Evolutionary conservation across 495 filamentous ascomycete genomes (phyloP).

Genomic region (Emericellopsis terricola): DNA sequence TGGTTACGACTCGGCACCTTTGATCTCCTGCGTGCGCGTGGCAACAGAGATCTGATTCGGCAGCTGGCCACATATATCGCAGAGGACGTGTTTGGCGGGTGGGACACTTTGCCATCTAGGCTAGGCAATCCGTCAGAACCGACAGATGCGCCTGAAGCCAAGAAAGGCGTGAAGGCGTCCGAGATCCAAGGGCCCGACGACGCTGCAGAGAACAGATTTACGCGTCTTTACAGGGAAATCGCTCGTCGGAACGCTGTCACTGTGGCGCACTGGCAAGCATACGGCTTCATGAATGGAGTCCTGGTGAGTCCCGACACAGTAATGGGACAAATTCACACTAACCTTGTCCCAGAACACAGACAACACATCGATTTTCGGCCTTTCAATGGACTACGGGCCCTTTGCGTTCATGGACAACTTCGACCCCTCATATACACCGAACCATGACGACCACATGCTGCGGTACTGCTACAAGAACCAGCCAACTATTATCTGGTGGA

Average conservation of each 20-base stretch:
- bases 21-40: constrained; percentile 64
- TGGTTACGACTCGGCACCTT: constrained; percentile 95
- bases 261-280: constrained; percentile 89
- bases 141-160: constrained; percentile 14
- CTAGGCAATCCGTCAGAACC: constrained; percentile 26
- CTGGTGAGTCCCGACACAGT: constrained; percentile 15
- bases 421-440: constrained; percentile 85
- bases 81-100: constrained; percentile 71
- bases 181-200: constrained; percentile 43
- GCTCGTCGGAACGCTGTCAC: constrained; percentile 71
- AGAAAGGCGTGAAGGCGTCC: constrained; percentile 32
- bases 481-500: constrained; percentile 97
- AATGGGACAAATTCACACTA: constrained; percentile 9
- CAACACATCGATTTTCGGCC: constrained; percentile 78
- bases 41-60: constrained; percentile 56
- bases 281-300: constrained; percentile 96
- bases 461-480: constrained; percentile 90
- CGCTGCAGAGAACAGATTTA: constrained; percentile 66
- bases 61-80: constrained; percentile 63
- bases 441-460: constrained; percentile 80
- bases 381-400: constrained; percentile 86
- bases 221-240: constrained; percentile 75
- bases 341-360: constrained; percentile 43
- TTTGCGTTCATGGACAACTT: constrained; percentile 96
- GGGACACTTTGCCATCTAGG: constrained; percentile 54